Evolutionary conservation across 2,329 filamentous ascomycete species (phyloP).

Genomic region (Alternaria triticina): DNA sequence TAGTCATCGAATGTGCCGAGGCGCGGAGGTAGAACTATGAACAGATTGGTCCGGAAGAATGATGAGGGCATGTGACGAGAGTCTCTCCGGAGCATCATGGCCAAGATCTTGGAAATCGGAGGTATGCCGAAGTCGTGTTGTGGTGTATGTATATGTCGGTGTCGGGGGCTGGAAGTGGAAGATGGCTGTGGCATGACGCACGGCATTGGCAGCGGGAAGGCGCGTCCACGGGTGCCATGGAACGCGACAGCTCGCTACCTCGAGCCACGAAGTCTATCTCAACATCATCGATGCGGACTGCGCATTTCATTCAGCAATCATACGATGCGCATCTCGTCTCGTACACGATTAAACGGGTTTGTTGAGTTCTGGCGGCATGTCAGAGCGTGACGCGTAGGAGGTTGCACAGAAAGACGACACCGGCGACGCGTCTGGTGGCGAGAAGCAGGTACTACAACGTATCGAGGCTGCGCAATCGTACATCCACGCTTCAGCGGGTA

Average conservation of each 20-base stretch:
- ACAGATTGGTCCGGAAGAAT: slow-evolving; percentile 14
- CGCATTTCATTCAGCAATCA: too few species aligned
- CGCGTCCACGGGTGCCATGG: slow-evolving; percentile 5
- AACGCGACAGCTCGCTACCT: slow-evolving; percentile 1
- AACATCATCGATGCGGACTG: slow-evolving; percentile 5
- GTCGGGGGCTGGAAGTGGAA: neutral
- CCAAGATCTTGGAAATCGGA: slow-evolving; percentile 8
- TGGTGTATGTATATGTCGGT: neutral
- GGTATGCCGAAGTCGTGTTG: neutral
- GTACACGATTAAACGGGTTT: neutral
- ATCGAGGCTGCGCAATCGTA: neutral
- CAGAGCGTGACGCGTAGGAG: neutral
- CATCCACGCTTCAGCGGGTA: neutral
- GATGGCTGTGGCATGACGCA: neutral
- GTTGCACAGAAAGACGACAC: neutral
- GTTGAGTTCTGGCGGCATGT: neutral
- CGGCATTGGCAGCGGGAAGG: slow-evolving; percentile 8
- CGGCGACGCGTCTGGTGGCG: neutral
- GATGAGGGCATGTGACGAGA: slow-evolving; percentile 5
- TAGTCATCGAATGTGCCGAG: slow-evolving; percentile 3
- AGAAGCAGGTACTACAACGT: neutral
- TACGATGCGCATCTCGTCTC: neutral
- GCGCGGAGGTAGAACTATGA: slow-evolving; percentile 2
- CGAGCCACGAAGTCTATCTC: slow-evolving; percentile 11
- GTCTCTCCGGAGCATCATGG: neutral